A percentile compares a stretch with the other conserved stretches of the same genome.
phyloP scores from a whole-genome alignment of 768 basidiomycete species.

The Hemileccinum impolitum region DNA sequence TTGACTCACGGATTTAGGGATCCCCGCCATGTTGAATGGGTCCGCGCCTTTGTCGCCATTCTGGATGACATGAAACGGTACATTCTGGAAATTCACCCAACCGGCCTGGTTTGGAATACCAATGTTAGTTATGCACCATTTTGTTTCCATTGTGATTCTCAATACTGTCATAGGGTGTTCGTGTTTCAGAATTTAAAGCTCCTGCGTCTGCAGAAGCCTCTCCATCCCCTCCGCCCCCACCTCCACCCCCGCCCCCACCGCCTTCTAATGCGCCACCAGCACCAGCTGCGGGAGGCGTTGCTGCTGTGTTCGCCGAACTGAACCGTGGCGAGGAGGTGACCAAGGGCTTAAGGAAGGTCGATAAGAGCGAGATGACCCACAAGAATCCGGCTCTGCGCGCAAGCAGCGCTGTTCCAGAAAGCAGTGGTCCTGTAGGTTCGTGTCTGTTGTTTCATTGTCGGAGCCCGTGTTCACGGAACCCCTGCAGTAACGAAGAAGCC shows the following conservation, averaged over 20 bases:
- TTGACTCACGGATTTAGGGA: constrained; percentile 52
- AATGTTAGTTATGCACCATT: constrained; percentile 44
- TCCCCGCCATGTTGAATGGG: constrained; percentile 86
- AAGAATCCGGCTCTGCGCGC: constrained; percentile 89
- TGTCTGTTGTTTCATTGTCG: constrained; percentile 17
- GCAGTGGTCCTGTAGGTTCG: constrained; percentile 33
- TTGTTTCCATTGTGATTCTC: background rate
- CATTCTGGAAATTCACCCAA: constrained; percentile 79
- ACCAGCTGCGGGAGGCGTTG: constrained; percentile 49
- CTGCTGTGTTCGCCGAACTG: constrained; percentile 85
- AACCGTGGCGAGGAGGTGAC: constrained; percentile 91
- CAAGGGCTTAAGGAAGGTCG: constrained; percentile 87
- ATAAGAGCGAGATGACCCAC: constrained; percentile 97
- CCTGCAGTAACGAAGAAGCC: constrained; percentile 56
- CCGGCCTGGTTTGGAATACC: constrained; percentile 86
- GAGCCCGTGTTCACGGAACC: background rate
- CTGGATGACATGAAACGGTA: constrained; percentile 82
- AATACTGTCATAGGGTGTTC: constrained; percentile 46
- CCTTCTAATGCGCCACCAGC: constrained; percentile 39
- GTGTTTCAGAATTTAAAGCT: constrained; percentile 51
- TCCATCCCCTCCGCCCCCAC: constrained; percentile 35
- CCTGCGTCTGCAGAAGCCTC: constrained; percentile 29
- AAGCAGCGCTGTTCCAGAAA: constrained; percentile 46
- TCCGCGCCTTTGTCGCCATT: constrained; percentile 61
- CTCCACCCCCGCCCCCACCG: constrained; percentile 56